These are phyloP conservation scores for Leishmania turanica DNA, from an alignment of 208 protist species.

Conservation along the genomic window DNA sequence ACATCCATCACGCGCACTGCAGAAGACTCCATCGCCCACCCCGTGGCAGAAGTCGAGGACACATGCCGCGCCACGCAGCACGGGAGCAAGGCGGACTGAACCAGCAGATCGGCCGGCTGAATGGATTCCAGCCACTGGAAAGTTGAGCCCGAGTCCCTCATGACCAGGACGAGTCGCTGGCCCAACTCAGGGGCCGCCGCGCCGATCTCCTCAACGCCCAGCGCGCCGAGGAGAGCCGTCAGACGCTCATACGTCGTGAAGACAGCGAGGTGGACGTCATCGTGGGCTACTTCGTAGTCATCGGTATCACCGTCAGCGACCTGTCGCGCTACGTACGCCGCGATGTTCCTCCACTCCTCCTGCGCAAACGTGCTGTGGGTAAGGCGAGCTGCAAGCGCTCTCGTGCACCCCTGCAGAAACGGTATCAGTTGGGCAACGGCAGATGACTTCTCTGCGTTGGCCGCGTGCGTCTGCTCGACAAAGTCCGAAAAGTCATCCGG, in stretches of 20 bases:
- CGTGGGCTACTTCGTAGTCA: conserved; percentile 53
- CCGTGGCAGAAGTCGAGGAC: not conserved
- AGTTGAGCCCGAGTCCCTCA: conserved; percentile 5
- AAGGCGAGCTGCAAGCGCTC: conserved; percentile 31
- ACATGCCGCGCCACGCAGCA: conserved; percentile 30
- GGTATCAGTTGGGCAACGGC: conserved; percentile 20
- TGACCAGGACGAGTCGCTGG: conserved; percentile 20
- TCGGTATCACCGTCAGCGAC: conserved; percentile 29
- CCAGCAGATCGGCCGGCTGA: conserved; percentile 7
- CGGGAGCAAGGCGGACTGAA: conserved; percentile 35
- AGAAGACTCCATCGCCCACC: not conserved
- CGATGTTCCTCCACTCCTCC: conserved; percentile 32
- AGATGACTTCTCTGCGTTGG: conserved; percentile 27
- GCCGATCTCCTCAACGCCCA: conserved; percentile 12
- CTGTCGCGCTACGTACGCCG: conserved; percentile 33
- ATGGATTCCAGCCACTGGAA: conserved; percentile 17
- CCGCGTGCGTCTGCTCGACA: conserved; percentile 6
- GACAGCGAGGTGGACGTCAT: conserved; percentile 47
- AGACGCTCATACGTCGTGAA: conserved; percentile 76
- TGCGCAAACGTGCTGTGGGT: conserved; percentile 10
- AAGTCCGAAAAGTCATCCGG: conserved; percentile 66
- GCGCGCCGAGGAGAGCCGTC: conserved; percentile 35
- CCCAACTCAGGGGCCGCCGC: not conserved
- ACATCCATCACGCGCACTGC: conserved; percentile 9
- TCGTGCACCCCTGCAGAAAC: conserved; percentile 28